Percentiles rank a stretch among this genome's conserved stretches.
Conservation (phyloP, 108 stramenopile species). For the Nitzschia inconspicua region DNA sequence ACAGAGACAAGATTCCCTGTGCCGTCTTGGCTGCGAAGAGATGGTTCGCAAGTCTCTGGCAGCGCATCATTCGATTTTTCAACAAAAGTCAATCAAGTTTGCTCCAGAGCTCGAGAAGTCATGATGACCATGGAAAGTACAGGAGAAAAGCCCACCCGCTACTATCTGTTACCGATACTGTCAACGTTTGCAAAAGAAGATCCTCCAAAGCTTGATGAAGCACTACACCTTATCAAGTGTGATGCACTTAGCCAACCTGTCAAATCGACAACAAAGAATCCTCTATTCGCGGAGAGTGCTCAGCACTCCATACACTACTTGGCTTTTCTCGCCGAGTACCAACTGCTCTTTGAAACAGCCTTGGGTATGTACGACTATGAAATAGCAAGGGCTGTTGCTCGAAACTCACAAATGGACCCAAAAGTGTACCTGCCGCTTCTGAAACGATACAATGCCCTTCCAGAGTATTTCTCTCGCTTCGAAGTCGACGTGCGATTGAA, state of each 20-base stretch:
- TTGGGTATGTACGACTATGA: constrained; percentile 92
- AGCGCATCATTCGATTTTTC: constrained; percentile 43
- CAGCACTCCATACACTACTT: constrained; percentile 86
- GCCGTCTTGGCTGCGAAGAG: constrained; percentile 51
- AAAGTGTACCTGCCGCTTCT: constrained; percentile 88
- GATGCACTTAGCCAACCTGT: constrained; percentile 35
- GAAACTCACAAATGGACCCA: constrained; percentile 93
- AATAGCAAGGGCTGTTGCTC: constrained; percentile 83
- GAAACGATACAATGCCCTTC: constrained; percentile 64
- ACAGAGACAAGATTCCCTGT: constrained; percentile 68
- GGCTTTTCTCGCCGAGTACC: constrained; percentile 85
- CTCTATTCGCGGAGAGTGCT: constrained; percentile 63
- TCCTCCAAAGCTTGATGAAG: constrained; percentile 78
- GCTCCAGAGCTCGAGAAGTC: constrained; percentile 52
- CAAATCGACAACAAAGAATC: constrained; percentile 38
- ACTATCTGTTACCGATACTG: constrained; percentile 79
- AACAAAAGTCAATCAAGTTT: constrained; percentile 77
- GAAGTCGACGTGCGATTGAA: constrained; percentile 84
- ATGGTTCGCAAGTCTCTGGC: background rate
- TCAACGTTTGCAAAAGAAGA: constrained; percentile 87
- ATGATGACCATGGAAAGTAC: constrained; percentile 58
- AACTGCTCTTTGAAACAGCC: constrained; percentile 82
- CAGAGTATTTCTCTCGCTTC: constrained; percentile 48
- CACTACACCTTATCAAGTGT: constrained; percentile 62
- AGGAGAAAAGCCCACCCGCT: constrained; percentile 44